phyloP scores from a whole-genome alignment of 495 filamentous ascomycete species.

The Aspergillus panamensis region DNA sequence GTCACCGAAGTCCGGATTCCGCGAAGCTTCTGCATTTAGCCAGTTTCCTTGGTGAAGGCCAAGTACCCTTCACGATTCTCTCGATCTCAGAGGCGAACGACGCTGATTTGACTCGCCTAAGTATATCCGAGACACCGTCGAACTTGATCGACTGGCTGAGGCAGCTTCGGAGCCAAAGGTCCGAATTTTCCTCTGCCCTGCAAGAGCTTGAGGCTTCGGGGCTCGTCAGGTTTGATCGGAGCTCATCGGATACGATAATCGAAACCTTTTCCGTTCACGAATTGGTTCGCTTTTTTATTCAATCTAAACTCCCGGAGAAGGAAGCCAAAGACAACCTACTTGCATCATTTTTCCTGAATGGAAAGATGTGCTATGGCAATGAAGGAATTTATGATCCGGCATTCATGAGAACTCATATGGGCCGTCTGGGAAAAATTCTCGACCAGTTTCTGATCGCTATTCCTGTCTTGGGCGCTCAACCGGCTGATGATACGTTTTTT shows the following conservation, averaged over 20 bases:
- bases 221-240: not conserved
- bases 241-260: not conserved
- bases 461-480: not conserved
- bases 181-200: not conserved
- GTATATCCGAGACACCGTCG: not conserved
- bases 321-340: not conserved
- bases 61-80: not conserved
- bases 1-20: not conserved
- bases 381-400: not conserved
- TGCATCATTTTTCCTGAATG: not conserved
- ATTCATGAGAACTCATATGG: not conserved
- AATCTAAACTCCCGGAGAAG: not conserved
- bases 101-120: not conserved
- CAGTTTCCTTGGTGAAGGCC: conserved; percentile 1
- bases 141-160: not conserved
- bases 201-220: not conserved
- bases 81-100: not conserved
- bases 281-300: conserved; percentile 1
- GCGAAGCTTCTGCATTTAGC: not conserved
- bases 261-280: conserved; percentile 3
- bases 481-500: not conserved
- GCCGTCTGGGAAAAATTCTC: not conserved
- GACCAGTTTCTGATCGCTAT: not conserved
- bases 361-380: not conserved
- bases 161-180: not conserved